Evolutionary conservation across 495 filamentous ascomycete species (phyloP), one percentile per base, ranked within the genome.

Genomic region (Penicillium mononematosum): DNA sequence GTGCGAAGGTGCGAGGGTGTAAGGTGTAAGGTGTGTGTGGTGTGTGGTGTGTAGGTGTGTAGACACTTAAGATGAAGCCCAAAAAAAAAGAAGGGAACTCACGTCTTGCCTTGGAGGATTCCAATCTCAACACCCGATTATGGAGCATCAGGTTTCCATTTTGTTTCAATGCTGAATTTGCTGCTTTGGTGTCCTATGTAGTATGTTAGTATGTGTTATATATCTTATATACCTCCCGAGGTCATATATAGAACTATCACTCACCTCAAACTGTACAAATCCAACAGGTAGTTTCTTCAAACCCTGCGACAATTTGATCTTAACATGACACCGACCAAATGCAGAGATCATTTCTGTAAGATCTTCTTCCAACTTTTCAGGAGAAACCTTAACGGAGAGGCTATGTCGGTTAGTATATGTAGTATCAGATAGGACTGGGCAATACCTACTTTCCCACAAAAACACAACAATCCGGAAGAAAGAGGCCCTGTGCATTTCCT

Each of bases 401-500:
- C 53, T 55, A 19, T 11, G 4, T 9, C 3, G 5, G 32, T 55
- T 6, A 55, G 32, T 39, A 55, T 36, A 36, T 25, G 16, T 29
- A 48, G 10, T 11, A 20, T 29, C 5, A 31, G 7, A 22, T 24
- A 29, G 39, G 2, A n/a, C 16, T 19, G 2, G 16, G 7, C 0
- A 20, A 25, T 20, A 47, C 44, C 6, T 29, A 55, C 53, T 55
- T 55, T 39, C 53, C 53, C 36, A 39, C 53, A 27, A 55, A 55
- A 19, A 55, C 32, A 46, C 20, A 29, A 22, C 16, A 34, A 38
- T n/a, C 7, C 0, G 20, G 42, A 5, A 19, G 19, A 10, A 46
- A 55, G 3, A 39, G 24, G 16, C 53, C 31, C n/a, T 55, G 53
- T n/a, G 43, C 43, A 47, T 55, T 55, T 34, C 34, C 34, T 9